Conservation (phyloP, 2,329 filamentous ascomycete genomes). For the Epichloe coenophiala region DNA sequence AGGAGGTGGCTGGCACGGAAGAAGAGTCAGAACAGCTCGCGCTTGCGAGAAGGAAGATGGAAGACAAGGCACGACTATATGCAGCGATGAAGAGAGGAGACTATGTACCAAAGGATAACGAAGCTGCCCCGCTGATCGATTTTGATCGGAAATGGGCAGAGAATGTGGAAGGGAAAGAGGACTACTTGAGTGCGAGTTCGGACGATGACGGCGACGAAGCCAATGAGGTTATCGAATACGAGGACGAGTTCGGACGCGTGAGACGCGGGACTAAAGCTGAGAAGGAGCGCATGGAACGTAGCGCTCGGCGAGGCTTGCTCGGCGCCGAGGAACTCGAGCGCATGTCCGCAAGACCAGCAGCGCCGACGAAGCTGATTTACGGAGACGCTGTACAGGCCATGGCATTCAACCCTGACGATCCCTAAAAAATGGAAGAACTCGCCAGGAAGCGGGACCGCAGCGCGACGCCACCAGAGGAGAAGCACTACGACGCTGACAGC, state of each 20-base stretch:
- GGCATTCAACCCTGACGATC: slow-evolving; percentile 68
- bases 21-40: slow-evolving; percentile 55
- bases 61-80: slow-evolving; percentile 81
- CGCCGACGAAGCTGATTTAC: slow-evolving; percentile 62
- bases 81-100: slow-evolving; percentile 85
- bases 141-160: slow-evolving; percentile 96
- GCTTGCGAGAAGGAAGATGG: slow-evolving; percentile 67
- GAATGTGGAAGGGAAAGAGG: slow-evolving; percentile 39
- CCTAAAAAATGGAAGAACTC: slow-evolving; percentile 60
- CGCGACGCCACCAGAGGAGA: slow-evolving; percentile 63
- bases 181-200: slow-evolving; percentile 38
- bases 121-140: slow-evolving; percentile 62
- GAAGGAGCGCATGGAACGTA: slow-evolving; percentile 47
- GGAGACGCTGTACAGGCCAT: slow-evolving; percentile 73
- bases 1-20: slow-evolving; percentile 39
- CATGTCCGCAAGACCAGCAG: slow-evolving; percentile 53
- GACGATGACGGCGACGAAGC: slow-evolving; percentile 29
- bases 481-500: slow-evolving; percentile 72
- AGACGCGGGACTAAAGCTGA: slow-evolving; percentile 59
- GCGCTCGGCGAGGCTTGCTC: slow-evolving; percentile 33
- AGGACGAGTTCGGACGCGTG: slow-evolving; percentile 85
- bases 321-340: slow-evolving; percentile 49
- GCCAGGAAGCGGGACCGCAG: slow-evolving; percentile 67
- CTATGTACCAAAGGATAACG: slow-evolving; percentile 53
- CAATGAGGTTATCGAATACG: slow-evolving; percentile 65